Evolutionary conservation across 1,284 basidiomycete genomes (phyloP).

Genomic region (Flammula alnicola): DNA sequence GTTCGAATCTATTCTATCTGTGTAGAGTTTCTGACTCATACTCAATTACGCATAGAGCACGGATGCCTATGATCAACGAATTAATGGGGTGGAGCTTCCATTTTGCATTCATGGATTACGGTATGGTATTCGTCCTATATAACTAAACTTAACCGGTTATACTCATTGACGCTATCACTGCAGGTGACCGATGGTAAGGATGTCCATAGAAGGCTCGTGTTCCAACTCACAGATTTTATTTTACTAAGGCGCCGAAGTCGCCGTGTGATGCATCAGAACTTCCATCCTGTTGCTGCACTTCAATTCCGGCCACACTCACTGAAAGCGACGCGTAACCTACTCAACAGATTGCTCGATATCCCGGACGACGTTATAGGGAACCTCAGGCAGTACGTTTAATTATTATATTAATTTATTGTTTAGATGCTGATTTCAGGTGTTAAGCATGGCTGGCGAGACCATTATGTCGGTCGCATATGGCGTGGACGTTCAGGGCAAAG

Average conservation of each 20-base stretch:
- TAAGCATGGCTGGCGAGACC: slow-evolving; percentile 30
- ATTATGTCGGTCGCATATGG: slow-evolving; percentile 33
- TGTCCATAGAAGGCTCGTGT: not conserved
- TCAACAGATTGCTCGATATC: slow-evolving; percentile 26
- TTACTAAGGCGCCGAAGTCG: slow-evolving; percentile 10
- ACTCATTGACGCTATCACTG: no score
- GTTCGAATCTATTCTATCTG: not conserved
- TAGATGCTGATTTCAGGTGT: not conserved
- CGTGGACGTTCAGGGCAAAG: slow-evolving; percentile 20
- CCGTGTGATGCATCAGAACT: slow-evolving; percentile 13
- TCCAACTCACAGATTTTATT: not conserved
- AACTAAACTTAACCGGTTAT: not conserved
- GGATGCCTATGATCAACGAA: slow-evolving; percentile 35
- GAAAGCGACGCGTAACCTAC: slow-evolving; percentile 19
- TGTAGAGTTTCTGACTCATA: not conserved
- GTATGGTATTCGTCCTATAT: slow-evolving; percentile 7
- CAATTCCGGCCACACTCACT: slow-evolving; percentile 24
- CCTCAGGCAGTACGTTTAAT: slow-evolving; percentile 27
- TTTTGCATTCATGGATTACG: slow-evolving; percentile 30
- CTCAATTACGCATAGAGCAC: slow-evolving; percentile 19
- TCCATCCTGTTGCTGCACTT: slow-evolving; percentile 20
- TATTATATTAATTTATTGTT: not conserved
- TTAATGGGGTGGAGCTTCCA: slow-evolving; percentile 23
- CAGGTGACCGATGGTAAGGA: slow-evolving; percentile 26
- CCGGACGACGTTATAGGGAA: slow-evolving; percentile 30